These are phyloP conservation scores for Secale cereale DNA, from an alignment of 176 grass and related monocot genomes.

Conservation along the genomic window DNA sequence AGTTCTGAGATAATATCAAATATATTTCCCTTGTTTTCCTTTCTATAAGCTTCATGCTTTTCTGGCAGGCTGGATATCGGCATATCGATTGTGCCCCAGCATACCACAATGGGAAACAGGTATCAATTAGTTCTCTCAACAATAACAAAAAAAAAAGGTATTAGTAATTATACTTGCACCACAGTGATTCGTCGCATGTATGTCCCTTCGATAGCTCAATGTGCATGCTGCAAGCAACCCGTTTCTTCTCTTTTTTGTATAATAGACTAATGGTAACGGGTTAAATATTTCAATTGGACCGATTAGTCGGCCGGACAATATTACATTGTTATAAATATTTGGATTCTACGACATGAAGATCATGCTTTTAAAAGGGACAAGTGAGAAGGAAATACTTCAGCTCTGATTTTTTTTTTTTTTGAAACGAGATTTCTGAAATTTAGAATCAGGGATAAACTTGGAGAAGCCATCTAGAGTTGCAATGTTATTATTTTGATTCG, in stretches of 20 bases:
- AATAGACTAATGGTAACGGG: no score
- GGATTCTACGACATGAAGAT: not conserved
- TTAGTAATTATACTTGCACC: not conserved
- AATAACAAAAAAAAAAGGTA: no score
- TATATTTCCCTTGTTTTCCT: not conserved
- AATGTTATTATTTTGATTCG: not conserved
- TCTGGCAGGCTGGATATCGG: slow-evolving; percentile 52
- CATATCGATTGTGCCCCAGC: slow-evolving; percentile 62
- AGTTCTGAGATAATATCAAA: not conserved
- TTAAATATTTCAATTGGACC: not conserved
- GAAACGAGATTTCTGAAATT: no score
- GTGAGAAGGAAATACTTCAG: not conserved
- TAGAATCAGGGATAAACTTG: not conserved
- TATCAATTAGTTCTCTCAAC: not conserved
- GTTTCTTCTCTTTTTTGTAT: not conserved
- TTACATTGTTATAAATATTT: not conserved
- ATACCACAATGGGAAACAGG: slow-evolving; percentile 66
- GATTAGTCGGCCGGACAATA: not conserved
- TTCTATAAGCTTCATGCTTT: slow-evolving; percentile 10
- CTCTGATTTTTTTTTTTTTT: no score
- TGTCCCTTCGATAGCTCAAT: no score
- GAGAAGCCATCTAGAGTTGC: not conserved
- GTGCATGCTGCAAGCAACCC: no score
- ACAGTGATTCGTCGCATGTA: no score
- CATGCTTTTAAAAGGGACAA: not conserved